Evolutionary conservation across 2,329 filamentous ascomycete species (phyloP).

Genomic region (Xylaria sp.): DNA sequence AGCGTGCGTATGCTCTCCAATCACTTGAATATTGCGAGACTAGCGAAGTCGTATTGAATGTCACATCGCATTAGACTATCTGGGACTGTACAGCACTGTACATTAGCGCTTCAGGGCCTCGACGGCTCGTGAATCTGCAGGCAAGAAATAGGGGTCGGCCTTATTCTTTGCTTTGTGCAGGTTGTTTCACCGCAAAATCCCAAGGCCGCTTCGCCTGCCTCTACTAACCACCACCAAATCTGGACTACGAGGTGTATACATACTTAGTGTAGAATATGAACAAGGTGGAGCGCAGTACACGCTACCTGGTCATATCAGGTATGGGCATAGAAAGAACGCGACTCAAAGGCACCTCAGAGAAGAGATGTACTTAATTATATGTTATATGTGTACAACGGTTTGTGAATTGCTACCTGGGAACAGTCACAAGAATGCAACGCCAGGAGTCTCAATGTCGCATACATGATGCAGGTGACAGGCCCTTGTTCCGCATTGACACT

Average conservation of each 20-base stretch:
- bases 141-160: constrained; percentile 22
- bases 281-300: background rate
- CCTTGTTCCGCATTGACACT: constrained; percentile 26
- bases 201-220: background rate
- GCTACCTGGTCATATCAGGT: background rate
- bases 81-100: constrained; percentile 18
- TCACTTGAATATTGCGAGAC: constrained; percentile 10
- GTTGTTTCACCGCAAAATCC: constrained; percentile 15
- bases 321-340: background rate
- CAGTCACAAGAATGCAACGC: constrained; percentile 20
- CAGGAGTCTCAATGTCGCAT: constrained; percentile 5
- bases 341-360: too few relatives aligned
- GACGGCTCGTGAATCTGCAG: constrained; percentile 3
- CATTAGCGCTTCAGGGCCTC: constrained; percentile 3
- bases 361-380: too few relatives aligned
- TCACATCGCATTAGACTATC: constrained; percentile 2
- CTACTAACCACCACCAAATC: too few relatives aligned
- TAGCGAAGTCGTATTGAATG: constrained; percentile 13
- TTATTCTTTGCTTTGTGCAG: constrained; percentile 6
- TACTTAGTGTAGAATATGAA: too few relatives aligned
- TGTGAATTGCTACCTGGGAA: constrained; percentile 1
- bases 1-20: background rate
- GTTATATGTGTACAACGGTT: background rate
- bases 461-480: constrained; percentile 24
- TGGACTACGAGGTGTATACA: too few relatives aligned